Evolutionary conservation across 78 protist genomes (phyloP), one percentile per base, ranked within the genome.

Genomic region (Speleostelium caveatum): DNA sequence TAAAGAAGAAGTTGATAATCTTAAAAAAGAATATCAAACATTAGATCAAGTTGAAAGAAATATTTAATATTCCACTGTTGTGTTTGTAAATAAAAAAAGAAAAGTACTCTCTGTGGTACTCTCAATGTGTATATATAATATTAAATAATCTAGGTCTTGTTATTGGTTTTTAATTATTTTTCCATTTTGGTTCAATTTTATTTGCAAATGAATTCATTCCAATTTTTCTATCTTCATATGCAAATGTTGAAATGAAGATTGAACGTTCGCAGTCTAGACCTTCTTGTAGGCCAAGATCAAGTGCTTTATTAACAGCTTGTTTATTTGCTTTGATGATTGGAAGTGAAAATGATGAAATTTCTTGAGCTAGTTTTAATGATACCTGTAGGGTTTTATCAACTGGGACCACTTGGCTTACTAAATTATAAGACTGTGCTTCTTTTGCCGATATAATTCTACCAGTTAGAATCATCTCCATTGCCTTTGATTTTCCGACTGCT

Each of bases 401-500:
- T 3, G 75, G 41, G 1, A 56, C 63, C 0, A 88, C 86, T n/a
- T 21, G 3, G 24, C 85, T 75, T 10, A 75, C 94, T 7, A 88
- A 45, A 21, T 66, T 75, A 33, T 32, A 59, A 19, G 33, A 42
- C 39, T 63, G 35, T 0, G 97, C 97, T 58, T 95, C 95, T 2
- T 51, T 49, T 24, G 98, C 98, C 36, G 19, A 7, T 19, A 95
- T 87, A 65, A 35, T 53, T 10, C 87, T 55, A 5, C 98, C 99
- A 0, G 99, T 98, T 24, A 98, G 94, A 30, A 87, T 79, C 91
- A 96, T 35, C 42, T 97, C 98, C 99, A 98, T 97, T 30, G 99
- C 99, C 36, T 87, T 86, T 62, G 98, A 69, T 78, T 98, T 98
- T 61, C 99, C 99, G 2, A 98, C 86, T 6, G 98, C 99, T 3